Base-by-base conservation (phyloP, 1,284 basidiomycete genomes). In the Microbotryomycetes sp. region DNA sequence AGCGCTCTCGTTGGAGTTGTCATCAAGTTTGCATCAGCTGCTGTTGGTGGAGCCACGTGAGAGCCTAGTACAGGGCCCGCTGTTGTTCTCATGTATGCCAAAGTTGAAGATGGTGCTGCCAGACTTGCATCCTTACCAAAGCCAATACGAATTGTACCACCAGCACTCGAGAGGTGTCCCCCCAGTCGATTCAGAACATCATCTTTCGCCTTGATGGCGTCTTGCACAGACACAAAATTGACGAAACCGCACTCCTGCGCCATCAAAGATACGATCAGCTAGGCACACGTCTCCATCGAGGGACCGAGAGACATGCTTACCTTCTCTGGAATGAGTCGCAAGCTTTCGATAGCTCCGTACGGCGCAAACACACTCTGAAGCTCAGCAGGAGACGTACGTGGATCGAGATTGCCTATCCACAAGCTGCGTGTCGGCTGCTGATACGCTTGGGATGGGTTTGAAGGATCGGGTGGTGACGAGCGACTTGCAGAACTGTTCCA, bases 341-440 rank as follows among this genome's bases (percentile, higher is more conserved):
- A 80, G 71, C 89, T 93, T 78, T 97, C 94, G 67, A 97, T 97
- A 16, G 92, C 89, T 55, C 94, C 94, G 74, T 97, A 97, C 1
- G 89, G 89, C 22, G 91, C 88, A 76, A 98, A 98, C 19, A 94
- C 89, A 67, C 88, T 86, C 64, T 96, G 89, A 58, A 98, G 84
- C 73, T 97, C 91, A 75, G 94, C 90, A 71, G 89, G 92, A 0
- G 92, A 92, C 55, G 93, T 89, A 55, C 86, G 87, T 64, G 88
- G 88, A 75, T 97, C 92, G 51, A 98, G 81, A 75, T 97, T 96
- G 52, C 94, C 94, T 72, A 98, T 94, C 93, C 94, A 98, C 49
- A 98, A 80, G 49, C 90, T 93, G 56, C 94, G 84, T 15, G 92
- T 94, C 25, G 96, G 94, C 50, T 90, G 88, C 77, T 96, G 90